Base-by-base conservation (phyloP, 768 basidiomycete species). In the Holtermanniella nyarrowii region DNA sequence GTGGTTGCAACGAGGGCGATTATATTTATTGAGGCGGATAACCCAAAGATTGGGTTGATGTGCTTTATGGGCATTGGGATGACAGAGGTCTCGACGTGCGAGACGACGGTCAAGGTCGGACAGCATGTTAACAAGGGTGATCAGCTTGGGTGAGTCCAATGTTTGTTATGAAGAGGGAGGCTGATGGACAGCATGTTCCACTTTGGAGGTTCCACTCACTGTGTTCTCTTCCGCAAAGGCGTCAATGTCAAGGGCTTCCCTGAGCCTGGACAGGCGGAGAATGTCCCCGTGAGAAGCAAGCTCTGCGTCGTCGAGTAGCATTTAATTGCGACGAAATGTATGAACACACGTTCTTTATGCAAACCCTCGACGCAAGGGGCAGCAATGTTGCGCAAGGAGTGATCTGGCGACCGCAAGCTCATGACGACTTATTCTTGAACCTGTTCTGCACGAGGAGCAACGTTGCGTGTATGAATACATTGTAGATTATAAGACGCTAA, bases 1-100 rank as follows among this genome's bases (percentile, higher is more conserved):
- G 53, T 69, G 16, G 57, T 76, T 1, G 78, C 81, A 3, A 72
- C 80, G 1, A 76, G 81, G 31, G 74, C 72, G 0, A 57, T 82
- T 47, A 72, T 82, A 51, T 79, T 77, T 62, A 82, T 83, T 66
- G 70, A 79, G 55, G 73, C 79, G 0, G 76, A 79, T 46, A 75
- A 78, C 49, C 69, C 73, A 0, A 61, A 66, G 18, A 79, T 83
- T 39, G 81, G 81, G 1, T 55, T 82, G 40, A 74, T 82, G 74
- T 77, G 75, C 45, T 78, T 82, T 65, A 69, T 82, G 4, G 78
- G 68, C 0, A 74, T 83, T 10, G 82, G 82, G 0, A 80, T 84
- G 74, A 73, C 73, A 0, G 82, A 83, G 64, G 75, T 83, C 1
- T 82, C 80, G 20, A 82, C 80, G n/a, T 79, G 77, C 54, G 75